Conservation (phyloP, 768 basidiomycete species). For the Hortiboletus flavorubellus region DNA sequence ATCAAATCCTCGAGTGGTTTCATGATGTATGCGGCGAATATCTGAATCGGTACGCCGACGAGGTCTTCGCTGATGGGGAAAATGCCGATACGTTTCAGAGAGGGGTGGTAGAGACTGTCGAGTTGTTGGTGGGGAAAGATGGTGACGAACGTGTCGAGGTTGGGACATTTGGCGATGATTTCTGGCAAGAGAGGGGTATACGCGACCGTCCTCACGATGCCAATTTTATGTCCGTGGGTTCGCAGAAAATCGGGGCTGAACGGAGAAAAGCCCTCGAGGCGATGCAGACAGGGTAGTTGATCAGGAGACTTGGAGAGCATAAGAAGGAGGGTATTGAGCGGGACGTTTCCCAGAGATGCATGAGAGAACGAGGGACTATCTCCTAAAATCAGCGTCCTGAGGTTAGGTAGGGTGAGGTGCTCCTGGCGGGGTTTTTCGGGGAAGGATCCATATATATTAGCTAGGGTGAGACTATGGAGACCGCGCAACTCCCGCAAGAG, state of each 20-base stretch:
- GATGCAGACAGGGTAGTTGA: constrained; percentile 38
- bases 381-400: constrained; percentile 43
- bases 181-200: constrained; percentile 34
- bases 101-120: constrained; percentile 37
- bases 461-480: constrained; percentile 40
- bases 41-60: constrained; percentile 34
- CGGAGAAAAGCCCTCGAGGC: constrained; percentile 43
- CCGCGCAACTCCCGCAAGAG: constrained; percentile 34
- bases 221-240: constrained; percentile 42
- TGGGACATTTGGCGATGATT: constrained; percentile 38
- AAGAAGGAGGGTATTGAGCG: constrained; percentile 40
- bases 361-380: constrained; percentile 32
- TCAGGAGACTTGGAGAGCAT: constrained; percentile 32
- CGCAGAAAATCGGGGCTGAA: constrained; percentile 40
- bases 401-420: constrained; percentile 33
- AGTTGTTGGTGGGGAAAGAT: constrained; percentile 35
- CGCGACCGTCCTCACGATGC: constrained; percentile 37
- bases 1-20: constrained; percentile 39
- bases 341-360: constrained; percentile 32
- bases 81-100: constrained; percentile 42
- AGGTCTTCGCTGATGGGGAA: constrained; percentile 39
- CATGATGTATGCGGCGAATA: constrained; percentile 41
- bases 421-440: constrained; percentile 17
- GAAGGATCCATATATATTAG: constrained; percentile 37
- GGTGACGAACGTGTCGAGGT: constrained; percentile 40